Evolutionary conservation across 2,329 filamentous ascomycete species (phyloP).

Genomic region (Xylariaceae sp.): DNA sequence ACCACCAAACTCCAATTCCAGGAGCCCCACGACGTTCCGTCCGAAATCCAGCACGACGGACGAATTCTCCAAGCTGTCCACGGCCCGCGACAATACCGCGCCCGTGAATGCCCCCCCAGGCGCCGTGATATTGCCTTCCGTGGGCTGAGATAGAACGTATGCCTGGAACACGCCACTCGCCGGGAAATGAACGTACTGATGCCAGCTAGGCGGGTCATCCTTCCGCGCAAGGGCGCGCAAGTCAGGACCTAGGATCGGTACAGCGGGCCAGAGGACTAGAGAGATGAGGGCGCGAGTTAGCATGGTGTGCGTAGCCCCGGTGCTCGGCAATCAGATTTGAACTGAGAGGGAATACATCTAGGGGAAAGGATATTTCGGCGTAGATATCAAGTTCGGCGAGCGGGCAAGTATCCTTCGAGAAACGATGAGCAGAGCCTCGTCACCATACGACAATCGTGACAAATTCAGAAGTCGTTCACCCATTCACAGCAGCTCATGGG

Average conservation of each 20-base stretch:
- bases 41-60: constrained; percentile 46
- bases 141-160: constrained; percentile 27
- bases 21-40: constrained; percentile 39
- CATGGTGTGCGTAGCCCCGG: constrained; percentile 2
- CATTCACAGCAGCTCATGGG: too few species aligned
- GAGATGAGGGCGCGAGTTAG: constrained; percentile 1
- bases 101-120: constrained; percentile 28
- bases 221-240: constrained; percentile 8
- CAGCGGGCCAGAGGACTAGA: constrained; percentile 1
- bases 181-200: constrained; percentile 36
- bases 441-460: too few species aligned
- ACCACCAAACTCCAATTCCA: constrained; percentile 39
- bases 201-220: constrained; percentile 26
- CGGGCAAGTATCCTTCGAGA: too few species aligned
- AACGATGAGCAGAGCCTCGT: too few species aligned
- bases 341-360: too few species aligned
- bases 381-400: too few species aligned
- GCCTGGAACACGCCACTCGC: constrained; percentile 28
- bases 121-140: constrained; percentile 35
- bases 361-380: too few species aligned
- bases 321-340: too few species aligned
- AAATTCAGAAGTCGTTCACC: too few species aligned
- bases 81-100: constrained; percentile 28
- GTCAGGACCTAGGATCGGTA: constrained; percentile 3
- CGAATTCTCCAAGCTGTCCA: constrained; percentile 22